A percentile compares a stretch with the other conserved stretches of the same genome.
Evolutionary conservation across 257 asterid genomes (phyloP).

Genomic region (Anisodus acutangulus): DNA sequence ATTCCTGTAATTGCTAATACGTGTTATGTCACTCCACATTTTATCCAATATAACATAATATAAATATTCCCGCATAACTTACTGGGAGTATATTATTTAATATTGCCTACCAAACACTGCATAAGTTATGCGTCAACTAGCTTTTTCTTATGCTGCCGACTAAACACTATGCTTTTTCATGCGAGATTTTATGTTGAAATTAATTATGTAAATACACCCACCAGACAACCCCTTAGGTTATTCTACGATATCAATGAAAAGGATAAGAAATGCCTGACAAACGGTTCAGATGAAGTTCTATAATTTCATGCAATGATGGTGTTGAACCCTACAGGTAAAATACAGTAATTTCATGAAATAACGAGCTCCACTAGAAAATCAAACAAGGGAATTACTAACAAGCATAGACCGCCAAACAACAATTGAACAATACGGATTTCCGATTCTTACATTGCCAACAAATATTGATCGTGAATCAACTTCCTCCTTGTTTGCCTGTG

Average conservation of each 20-base stretch:
- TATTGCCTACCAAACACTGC: background rate
- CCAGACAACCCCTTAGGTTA: background rate
- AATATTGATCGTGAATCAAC: slow-evolving; percentile 82
- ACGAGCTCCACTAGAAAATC: background rate
- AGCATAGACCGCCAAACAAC: slow-evolving; percentile 4
- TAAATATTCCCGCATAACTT: background rate
- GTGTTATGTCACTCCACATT: background rate
- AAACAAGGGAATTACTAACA: background rate
- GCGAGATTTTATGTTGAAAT: background rate
- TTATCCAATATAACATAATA: background rate
- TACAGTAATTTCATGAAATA: background rate
- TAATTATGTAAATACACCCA: background rate
- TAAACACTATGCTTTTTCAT: background rate
- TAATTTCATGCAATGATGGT: background rate
- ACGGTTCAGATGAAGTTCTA: too few relatives aligned
- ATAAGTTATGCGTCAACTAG: background rate
- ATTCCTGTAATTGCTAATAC: background rate
- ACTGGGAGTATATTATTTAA: background rate
- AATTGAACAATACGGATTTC: background rate
- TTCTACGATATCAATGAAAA: background rate
- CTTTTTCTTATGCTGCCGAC: background rate
- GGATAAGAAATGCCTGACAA: background rate
- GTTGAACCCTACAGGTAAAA: background rate
- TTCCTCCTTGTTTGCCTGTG: slow-evolving; percentile 83
- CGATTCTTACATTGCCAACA: slow-evolving; percentile 90